Evolutionary conservation across 2,329 filamentous ascomycete species (phyloP).

Genomic region (Fusarium subglutinans): DNA sequence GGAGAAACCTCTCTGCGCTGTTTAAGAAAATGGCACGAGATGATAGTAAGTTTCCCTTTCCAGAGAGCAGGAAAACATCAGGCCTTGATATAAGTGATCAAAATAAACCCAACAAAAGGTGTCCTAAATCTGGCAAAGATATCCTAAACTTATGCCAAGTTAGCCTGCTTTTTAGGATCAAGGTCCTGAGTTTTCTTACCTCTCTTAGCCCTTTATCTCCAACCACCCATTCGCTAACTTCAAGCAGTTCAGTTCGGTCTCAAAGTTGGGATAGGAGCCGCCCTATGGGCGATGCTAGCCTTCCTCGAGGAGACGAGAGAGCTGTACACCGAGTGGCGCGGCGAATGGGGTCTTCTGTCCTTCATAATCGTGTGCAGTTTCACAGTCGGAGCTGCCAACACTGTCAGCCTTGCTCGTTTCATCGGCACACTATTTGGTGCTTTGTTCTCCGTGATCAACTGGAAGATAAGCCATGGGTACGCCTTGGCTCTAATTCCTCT

Average conservation of each 20-base stretch:
- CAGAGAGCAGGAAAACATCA: neutral
- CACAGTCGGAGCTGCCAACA: slow-evolving; percentile 98
- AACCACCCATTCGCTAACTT: slow-evolving; percentile 38
- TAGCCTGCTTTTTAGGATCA: neutral
- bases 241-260: slow-evolving; percentile 74
- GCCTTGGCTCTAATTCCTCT: slow-evolving; percentile 78
- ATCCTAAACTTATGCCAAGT: neutral
- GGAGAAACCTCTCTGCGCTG: slow-evolving; percentile 45
- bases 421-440: slow-evolving; percentile 87
- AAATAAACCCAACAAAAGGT: neutral
- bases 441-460: slow-evolving; percentile 76
- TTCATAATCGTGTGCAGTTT: slow-evolving; percentile 99
- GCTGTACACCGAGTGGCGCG: slow-evolving; percentile 86
- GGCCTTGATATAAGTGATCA: neutral
- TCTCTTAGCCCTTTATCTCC: neutral
- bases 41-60: slow-evolving; percentile 45
- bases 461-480: slow-evolving; percentile 80
- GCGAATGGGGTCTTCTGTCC: slow-evolving; percentile 94
- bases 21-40: slow-evolving; percentile 57
- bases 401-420: slow-evolving; percentile 86
- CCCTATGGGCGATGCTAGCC: slow-evolving; percentile 87
- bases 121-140: neutral
- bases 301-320: slow-evolving; percentile 82
- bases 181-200: neutral
- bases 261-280: slow-evolving; percentile 91